Conservation (phyloP, 192 early-diverging fungal species). For the Backusella macrospora region DNA sequence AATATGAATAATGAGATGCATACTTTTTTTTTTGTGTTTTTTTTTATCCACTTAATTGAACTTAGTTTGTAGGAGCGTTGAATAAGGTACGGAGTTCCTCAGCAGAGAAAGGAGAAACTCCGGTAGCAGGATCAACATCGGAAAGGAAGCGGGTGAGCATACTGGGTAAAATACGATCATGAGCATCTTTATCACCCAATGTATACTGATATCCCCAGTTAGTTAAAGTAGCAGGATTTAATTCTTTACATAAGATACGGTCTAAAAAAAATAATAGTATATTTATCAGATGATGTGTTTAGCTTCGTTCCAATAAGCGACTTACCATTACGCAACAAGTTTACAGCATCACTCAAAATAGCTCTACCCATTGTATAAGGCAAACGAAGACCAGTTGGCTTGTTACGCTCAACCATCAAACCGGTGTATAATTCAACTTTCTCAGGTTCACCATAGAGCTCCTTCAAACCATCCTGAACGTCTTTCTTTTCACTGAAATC, state of each 20-base stretch:
- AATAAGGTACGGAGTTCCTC: conserved; percentile 15
- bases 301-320: neutral
- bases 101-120: neutral
- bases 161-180: conserved; percentile 23
- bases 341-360: conserved; percentile 51
- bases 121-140: neutral
- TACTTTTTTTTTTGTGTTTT: neutral
- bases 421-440: conserved; percentile 55
- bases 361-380: conserved; percentile 51
- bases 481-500: conserved; percentile 37
- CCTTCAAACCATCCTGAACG: conserved; percentile 36
- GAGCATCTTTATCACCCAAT: conserved; percentile 20
- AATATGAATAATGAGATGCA: neutral
- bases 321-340: conserved; percentile 49
- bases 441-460: conserved; percentile 46
- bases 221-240: conserved; percentile 46
- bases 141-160: conserved; percentile 27
- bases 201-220: conserved; percentile 46
- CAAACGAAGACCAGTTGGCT: conserved; percentile 43
- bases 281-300: neutral
- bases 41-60: neutral
- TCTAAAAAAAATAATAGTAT: conserved; percentile 31
- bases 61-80: neutral
- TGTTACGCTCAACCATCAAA: conserved; percentile 46
- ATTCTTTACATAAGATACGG: conserved; percentile 47